A percentile compares a stretch with the other conserved stretches of the same genome.
Evolutionary conservation across 2,329 filamentous ascomycete species (phyloP).

Genomic region (Setomelanomma holmii): DNA sequence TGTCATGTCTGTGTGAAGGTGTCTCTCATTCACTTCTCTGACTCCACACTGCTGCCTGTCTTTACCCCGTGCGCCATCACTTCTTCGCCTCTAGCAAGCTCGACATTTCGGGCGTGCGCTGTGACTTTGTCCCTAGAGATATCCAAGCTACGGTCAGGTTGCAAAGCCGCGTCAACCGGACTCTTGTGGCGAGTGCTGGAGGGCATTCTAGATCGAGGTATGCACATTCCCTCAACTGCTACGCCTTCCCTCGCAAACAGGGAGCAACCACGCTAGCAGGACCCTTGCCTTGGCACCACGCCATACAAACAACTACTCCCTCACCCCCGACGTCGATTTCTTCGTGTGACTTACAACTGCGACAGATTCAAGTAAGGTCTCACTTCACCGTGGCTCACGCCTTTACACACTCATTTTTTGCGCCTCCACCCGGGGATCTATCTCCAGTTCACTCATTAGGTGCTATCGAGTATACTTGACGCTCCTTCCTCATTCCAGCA

Average conservation of each 20-base stretch:
- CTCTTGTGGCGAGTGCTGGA: neutral
- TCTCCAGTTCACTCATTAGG: slow-evolving; percentile 47
- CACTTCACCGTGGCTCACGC: slow-evolving; percentile 10
- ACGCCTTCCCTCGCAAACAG: slow-evolving; percentile 28
- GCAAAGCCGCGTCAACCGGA: neutral
- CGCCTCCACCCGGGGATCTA: slow-evolving; percentile 30
- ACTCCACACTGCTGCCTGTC: neutral
- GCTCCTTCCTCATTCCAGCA: slow-evolving; percentile 27
- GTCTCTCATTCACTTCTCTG: neutral
- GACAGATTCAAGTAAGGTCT: slow-evolving; percentile 11
- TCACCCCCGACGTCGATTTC: slow-evolving; percentile 11
- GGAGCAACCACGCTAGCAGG: slow-evolving; percentile 22
- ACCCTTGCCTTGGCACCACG: slow-evolving; percentile 28
- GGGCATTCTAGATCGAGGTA: slow-evolving; percentile 13
- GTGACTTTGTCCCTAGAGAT: too few species aligned
- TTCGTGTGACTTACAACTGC: slow-evolving; percentile 22
- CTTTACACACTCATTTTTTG: slow-evolving; percentile 28
- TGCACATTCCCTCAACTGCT: slow-evolving; percentile 24
- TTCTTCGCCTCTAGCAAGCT: neutral
- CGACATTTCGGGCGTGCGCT: too few species aligned
- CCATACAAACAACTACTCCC: slow-evolving; percentile 23
- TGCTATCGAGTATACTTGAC: slow-evolving; percentile 25
- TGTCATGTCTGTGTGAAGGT: neutral
- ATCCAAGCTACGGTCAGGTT: too few species aligned
- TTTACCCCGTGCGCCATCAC: neutral